phyloP scores from a whole-genome alignment of 1,139 yeast species.

The Taphrina betulina region DNA sequence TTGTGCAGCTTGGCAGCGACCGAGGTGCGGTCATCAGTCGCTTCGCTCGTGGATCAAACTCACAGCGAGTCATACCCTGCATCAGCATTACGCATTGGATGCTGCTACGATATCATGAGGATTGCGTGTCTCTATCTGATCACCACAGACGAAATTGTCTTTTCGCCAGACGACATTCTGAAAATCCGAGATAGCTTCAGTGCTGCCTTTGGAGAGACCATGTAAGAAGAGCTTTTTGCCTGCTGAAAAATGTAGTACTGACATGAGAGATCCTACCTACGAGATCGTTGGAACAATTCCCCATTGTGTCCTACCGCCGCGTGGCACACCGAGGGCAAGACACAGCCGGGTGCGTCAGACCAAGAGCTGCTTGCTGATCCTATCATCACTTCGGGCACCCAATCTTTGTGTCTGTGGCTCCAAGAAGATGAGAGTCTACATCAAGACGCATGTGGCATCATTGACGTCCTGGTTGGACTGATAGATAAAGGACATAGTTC shows the following conservation, averaged over 20 bases:
- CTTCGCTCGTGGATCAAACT: neutral
- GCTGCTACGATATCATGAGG: constrained; percentile 13
- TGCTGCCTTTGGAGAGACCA: constrained; percentile 22
- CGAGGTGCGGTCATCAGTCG: constrained; percentile 7
- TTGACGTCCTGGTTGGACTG: constrained; percentile 25
- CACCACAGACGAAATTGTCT: neutral
- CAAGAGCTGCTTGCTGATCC: neutral
- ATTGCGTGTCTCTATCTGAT: constrained; percentile 9
- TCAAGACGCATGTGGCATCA: constrained; percentile 9
- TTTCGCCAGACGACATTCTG: constrained; percentile 13
- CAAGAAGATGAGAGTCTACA: constrained; percentile 27
- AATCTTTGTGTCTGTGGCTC: constrained; percentile 13
- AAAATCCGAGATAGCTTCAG: constrained; percentile 14
- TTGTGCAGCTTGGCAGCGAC: constrained; percentile 5
- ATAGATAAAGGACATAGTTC: neutral
- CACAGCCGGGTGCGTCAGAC: neutral
- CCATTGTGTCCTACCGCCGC: constrained; percentile 13
- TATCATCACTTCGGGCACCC: constrained; percentile 5
- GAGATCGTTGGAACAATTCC: constrained; percentile 18
- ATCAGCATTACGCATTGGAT: neutral
- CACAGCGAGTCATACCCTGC: neutral
- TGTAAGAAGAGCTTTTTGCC: neutral
- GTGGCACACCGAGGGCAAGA: neutral
- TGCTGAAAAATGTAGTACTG: neutral
- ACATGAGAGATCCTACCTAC: neutral